Percentiles rank a stretch among this genome's conserved stretches.
These are phyloP conservation scores for Arthrobotrys sinensis DNA, from an alignment of 2,329 filamentous ascomycete species.

Conservation along the genomic window DNA sequence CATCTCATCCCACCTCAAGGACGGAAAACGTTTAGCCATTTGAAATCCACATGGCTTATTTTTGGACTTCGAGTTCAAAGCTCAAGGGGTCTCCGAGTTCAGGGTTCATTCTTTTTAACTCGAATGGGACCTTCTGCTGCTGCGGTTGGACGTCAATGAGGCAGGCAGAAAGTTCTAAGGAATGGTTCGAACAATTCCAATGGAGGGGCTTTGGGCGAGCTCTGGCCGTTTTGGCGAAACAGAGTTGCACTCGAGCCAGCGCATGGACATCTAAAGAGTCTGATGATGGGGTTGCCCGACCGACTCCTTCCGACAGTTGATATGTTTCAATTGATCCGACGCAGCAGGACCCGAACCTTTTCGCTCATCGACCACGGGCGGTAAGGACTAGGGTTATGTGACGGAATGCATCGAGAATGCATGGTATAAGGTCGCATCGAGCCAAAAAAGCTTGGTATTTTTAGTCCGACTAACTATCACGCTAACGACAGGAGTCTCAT, in stretches of 20 bases:
- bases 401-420: constrained; percentile 18
- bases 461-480: constrained; percentile 15
- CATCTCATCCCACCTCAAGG: constrained; percentile 2
- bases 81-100: constrained; percentile 5
- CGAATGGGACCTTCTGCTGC: constrained; percentile 21
- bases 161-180: constrained; percentile 15
- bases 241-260: constrained; percentile 6
- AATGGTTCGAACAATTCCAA: constrained; percentile 11
- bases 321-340: constrained; percentile 23
- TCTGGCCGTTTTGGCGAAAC: constrained; percentile 16
- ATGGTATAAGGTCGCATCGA: constrained; percentile 26
- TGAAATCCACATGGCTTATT: constrained; percentile 3
- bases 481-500: constrained; percentile 6
- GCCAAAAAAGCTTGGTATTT: constrained; percentile 33
- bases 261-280: constrained; percentile 14
- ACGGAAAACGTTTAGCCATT: not conserved
- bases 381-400: constrained; percentile 9
- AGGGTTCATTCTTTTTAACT: constrained; percentile 23
- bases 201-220: constrained; percentile 25
- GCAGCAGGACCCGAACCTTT: constrained; percentile 1
- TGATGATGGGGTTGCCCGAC: constrained; percentile 17
- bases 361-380: not conserved
- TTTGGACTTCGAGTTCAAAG: constrained; percentile 17
- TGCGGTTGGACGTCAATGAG: constrained; percentile 26
- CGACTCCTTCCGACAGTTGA: constrained; percentile 37